Evolutionary conservation across 768 basidiomycete species (phyloP).

Genomic region (Mycena galopus): DNA sequence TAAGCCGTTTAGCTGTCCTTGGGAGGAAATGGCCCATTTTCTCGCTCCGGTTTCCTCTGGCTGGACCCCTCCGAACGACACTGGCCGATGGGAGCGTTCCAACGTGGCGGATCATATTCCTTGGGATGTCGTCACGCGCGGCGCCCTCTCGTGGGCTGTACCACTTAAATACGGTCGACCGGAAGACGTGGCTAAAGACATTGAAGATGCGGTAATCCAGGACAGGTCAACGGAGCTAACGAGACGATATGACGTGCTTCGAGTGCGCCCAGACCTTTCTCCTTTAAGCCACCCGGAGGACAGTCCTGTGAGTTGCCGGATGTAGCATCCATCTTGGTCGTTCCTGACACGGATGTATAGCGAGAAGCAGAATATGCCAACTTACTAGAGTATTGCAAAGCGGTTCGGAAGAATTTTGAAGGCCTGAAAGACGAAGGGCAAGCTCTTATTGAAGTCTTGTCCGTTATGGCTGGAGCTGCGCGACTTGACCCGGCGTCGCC

Average conservation of each 20-base stretch:
- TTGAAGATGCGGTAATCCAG: constrained; percentile 78
- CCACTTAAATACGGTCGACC: constrained; percentile 57
- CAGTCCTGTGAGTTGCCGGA: constrained; percentile 64
- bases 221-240: constrained; percentile 85
- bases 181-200: constrained; percentile 56
- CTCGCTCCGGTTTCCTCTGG: constrained; percentile 67
- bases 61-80: constrained; percentile 51
- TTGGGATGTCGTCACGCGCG: constrained; percentile 73
- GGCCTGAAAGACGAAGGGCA: constrained; percentile 73
- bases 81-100: constrained; percentile 36
- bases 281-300: constrained; percentile 80
- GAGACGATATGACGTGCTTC: constrained; percentile 70
- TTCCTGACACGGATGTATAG: constrained; percentile 48
- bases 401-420: constrained; percentile 70
- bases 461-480: constrained; percentile 65
- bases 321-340: constrained; percentile 4
- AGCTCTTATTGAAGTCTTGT: constrained; percentile 78
- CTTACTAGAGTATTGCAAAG: constrained; percentile 76
- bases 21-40: constrained; percentile 72
- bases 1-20: constrained; percentile 71
- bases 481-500: constrained; percentile 69
- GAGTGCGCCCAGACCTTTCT: constrained; percentile 73
- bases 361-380: constrained; percentile 71
- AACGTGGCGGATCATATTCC: constrained; percentile 59
- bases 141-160: constrained; percentile 64